Conservation (phyloP, 2,329 filamentous ascomycete genomes). For the Penicillium thymicola region DNA sequence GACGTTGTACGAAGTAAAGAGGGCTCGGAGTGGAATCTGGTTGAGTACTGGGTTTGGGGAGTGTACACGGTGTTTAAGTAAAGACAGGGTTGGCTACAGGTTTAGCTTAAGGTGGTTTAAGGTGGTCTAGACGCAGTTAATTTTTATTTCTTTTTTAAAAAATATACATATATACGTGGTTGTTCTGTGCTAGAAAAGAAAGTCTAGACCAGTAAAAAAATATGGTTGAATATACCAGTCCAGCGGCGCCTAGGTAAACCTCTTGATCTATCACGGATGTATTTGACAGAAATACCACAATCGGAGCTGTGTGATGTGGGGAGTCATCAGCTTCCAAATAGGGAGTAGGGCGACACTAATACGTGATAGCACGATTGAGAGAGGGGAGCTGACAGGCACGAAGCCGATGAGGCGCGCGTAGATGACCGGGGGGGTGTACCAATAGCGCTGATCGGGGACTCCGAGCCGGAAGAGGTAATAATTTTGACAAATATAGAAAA, state of each 20-base stretch:
- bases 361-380: slow-evolving; percentile 2
- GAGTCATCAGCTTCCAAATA: not conserved
- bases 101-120: not conserved
- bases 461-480: slow-evolving; percentile 8
- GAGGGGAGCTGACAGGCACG: slow-evolving; percentile 21
- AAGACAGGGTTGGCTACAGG: not conserved
- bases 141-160: too few species aligned
- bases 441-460: slow-evolving; percentile 26
- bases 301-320: slow-evolving; percentile 4
- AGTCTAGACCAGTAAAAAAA: not conserved
- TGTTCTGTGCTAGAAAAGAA: not conserved
- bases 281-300: not conserved
- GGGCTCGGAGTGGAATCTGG: not conserved
- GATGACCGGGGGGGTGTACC: slow-evolving; percentile 14
- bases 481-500: slow-evolving; percentile 16
- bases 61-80: not conserved
- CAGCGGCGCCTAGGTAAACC: not conserved
- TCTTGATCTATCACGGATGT: not conserved
- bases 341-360: slow-evolving; percentile 2
- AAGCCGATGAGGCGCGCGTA: slow-evolving; percentile 14
- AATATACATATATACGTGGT: too few species aligned
- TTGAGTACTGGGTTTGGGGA: not conserved
- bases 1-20: not conserved
- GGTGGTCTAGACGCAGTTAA: not conserved
- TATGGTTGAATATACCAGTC: not conserved